These are phyloP conservation scores for Sarcodon sp. DNA, from an alignment of 768 basidiomycete genomes.

Conservation along the genomic window DNA sequence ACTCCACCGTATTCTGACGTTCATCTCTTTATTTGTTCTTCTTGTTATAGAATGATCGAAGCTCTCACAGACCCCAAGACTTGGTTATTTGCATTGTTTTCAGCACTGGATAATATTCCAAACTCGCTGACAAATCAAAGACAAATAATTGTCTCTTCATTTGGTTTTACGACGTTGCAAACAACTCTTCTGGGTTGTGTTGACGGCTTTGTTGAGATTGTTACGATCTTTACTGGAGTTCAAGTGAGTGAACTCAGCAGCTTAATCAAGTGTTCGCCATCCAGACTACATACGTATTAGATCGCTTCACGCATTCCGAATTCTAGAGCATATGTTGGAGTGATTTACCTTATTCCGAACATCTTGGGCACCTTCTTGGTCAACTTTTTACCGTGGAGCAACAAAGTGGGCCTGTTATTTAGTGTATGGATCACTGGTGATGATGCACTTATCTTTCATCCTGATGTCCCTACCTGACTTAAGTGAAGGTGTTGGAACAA, in stretches of 20 bases:
- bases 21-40: not conserved
- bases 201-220: slow-evolving; percentile 54
- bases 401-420: slow-evolving; percentile 56
- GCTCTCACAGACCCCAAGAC: slow-evolving; percentile 59
- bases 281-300: not conserved
- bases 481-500: slow-evolving; percentile 8
- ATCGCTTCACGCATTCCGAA: slow-evolving; percentile 44
- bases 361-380: slow-evolving; percentile 49
- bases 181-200: slow-evolving; percentile 63
- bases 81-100: slow-evolving; percentile 65
- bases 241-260: slow-evolving; percentile 3
- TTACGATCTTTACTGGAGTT: slow-evolving; percentile 59
- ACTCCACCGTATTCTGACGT: not conserved
- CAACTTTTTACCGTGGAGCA: slow-evolving; percentile 49
- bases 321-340: slow-evolving; percentile 48
- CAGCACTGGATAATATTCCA: slow-evolving; percentile 46
- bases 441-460: slow-evolving; percentile 9
- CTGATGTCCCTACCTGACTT: not conserved
- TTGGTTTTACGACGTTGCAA: slow-evolving; percentile 51
- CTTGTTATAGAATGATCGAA: slow-evolving; percentile 62
- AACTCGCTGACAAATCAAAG: slow-evolving; percentile 58
- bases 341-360: slow-evolving; percentile 52
- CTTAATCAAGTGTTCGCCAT: too few species aligned
- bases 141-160: slow-evolving; percentile 49
- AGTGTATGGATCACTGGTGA: slow-evolving; percentile 40